phyloP scores from a whole-genome alignment of 1,139 yeast species.

The Magnusiomyces ingens region DNA sequence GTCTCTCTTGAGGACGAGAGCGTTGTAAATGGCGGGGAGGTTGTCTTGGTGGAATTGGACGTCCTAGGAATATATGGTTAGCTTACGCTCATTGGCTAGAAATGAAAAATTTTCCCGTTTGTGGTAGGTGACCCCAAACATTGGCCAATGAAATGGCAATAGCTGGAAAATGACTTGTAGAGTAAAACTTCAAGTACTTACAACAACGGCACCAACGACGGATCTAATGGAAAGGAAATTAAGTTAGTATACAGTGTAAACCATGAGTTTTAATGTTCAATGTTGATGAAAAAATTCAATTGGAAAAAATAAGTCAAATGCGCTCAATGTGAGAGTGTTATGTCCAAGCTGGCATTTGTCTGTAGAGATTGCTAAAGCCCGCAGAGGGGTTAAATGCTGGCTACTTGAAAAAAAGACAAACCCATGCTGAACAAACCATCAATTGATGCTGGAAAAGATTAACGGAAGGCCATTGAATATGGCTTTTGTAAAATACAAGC shows the following conservation, averaged over 20 bases:
- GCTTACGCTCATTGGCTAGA: background rate
- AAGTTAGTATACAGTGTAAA: background rate
- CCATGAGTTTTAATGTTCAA: constrained; percentile 2
- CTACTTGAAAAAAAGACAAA: no score
- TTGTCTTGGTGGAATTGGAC: constrained; percentile 97
- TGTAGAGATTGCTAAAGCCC: no score
- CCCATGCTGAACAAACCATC: no score
- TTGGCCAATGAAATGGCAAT: constrained; percentile 6
- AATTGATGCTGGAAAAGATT: no score
- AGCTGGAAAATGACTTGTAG: background rate
- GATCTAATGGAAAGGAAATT: constrained; percentile 50
- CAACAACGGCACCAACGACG: constrained; percentile 99
- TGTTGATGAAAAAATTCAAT: constrained; percentile 4
- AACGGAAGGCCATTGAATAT: no score
- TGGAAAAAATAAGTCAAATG: background rate
- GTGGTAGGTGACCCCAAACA: constrained; percentile 1
- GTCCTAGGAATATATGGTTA: constrained; percentile 37
- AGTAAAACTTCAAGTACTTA: constrained; percentile 21
- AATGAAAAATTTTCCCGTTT: constrained; percentile 1
- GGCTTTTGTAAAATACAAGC: no score
- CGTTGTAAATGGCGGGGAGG: constrained; percentile 95
- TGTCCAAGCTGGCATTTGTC: background rate
- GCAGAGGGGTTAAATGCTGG: no score
- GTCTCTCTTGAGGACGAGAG: constrained; percentile 74
- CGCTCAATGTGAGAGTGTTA: background rate